Percentiles rank a stretch among this genome's conserved stretches.
Conservation (phyloP, 805 yeast genomes). For the Candida multigemmis region DNA sequence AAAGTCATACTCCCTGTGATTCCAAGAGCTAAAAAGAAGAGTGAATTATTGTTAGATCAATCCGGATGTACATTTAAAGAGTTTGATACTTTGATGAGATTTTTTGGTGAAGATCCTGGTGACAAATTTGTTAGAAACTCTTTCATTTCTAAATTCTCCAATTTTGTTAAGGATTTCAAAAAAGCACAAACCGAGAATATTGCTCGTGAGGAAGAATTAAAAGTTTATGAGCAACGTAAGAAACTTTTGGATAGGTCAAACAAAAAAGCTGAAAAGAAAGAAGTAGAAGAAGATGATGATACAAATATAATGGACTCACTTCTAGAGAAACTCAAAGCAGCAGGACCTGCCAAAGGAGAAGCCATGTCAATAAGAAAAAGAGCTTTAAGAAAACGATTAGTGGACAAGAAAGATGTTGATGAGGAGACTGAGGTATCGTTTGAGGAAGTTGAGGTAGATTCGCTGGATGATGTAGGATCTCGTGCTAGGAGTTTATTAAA, state of each 20-base stretch:
- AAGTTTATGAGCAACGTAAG: slow-evolving; percentile 70
- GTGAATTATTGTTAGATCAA: slow-evolving; percentile 42
- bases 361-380: slow-evolving; percentile 74
- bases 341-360: slow-evolving; percentile 72
- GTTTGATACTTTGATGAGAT: slow-evolving; percentile 52
- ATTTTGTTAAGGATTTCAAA: slow-evolving; percentile 53
- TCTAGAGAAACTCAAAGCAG: slow-evolving; percentile 77
- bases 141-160: slow-evolving; percentile 54
- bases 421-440: slow-evolving; percentile 2
- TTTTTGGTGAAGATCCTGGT: slow-evolving; percentile 65
- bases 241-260: slow-evolving; percentile 44
- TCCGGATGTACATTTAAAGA: slow-evolving; percentile 40
- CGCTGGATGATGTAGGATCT: slow-evolving; percentile 32
- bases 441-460: slow-evolving; percentile 3
- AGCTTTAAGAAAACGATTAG: slow-evolving; percentile 57
- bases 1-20: slow-evolving; percentile 43
- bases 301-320: slow-evolving; percentile 73
- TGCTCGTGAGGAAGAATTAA: slow-evolving; percentile 58
- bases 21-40: slow-evolving; percentile 46
- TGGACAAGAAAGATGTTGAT: slow-evolving; percentile 19
- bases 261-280: slow-evolving; percentile 12
- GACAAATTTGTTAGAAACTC: slow-evolving; percentile 45
- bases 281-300: slow-evolving; percentile 32
- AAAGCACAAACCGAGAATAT: slow-evolving; percentile 58
- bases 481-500: slow-evolving; percentile 58